A percentile compares a stretch with the other conserved stretches of the same genome.
phyloP scores from a whole-genome alignment of 768 basidiomycete genomes.

The Termitomyces sp. region DNA sequence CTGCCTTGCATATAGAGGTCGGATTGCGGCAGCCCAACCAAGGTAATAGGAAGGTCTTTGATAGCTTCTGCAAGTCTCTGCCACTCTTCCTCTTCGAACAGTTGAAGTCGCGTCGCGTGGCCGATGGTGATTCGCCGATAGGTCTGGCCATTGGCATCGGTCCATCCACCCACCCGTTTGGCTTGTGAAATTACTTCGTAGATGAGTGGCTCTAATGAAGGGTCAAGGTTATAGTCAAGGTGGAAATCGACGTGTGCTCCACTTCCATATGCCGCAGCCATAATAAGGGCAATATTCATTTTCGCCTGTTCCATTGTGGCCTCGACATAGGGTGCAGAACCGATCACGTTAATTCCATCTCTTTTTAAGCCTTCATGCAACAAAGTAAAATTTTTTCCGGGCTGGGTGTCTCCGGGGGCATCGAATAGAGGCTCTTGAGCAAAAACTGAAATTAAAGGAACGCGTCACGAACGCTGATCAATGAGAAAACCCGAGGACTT shows the following conservation, averaged over 20 bases:
- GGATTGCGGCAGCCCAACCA: conserved; percentile 61
- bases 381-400: conserved; percentile 45
- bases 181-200: conserved; percentile 51
- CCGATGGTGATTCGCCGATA: conserved; percentile 52
- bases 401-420: conserved; percentile 28
- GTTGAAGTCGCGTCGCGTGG: conserved; percentile 57
- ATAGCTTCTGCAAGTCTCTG: conserved; percentile 37
- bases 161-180: conserved; percentile 20
- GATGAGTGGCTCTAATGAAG: conserved; percentile 48
- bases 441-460: conserved; percentile 41
- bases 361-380: conserved; percentile 40
- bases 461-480: conserved; percentile 13
- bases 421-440: conserved; percentile 59
- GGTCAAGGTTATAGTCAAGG: conserved; percentile 65
- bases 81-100: conserved; percentile 50
- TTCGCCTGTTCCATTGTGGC: conserved; percentile 44
- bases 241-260: conserved; percentile 59
- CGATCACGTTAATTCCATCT: conserved; percentile 48
- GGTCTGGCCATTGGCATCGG: conserved; percentile 16
- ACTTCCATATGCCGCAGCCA: conserved; percentile 42
- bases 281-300: conserved; percentile 51
- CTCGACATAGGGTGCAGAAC: conserved; percentile 69
- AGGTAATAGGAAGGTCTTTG: conserved; percentile 44
- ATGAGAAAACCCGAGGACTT: conserved; percentile 10
- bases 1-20: conserved; percentile 72